Percentiles rank a stretch among this genome's conserved stretches.
These are phyloP conservation scores for Backusella sp. DNA, from an alignment of 192 early-diverging fungal species.

Conservation along the genomic window DNA sequence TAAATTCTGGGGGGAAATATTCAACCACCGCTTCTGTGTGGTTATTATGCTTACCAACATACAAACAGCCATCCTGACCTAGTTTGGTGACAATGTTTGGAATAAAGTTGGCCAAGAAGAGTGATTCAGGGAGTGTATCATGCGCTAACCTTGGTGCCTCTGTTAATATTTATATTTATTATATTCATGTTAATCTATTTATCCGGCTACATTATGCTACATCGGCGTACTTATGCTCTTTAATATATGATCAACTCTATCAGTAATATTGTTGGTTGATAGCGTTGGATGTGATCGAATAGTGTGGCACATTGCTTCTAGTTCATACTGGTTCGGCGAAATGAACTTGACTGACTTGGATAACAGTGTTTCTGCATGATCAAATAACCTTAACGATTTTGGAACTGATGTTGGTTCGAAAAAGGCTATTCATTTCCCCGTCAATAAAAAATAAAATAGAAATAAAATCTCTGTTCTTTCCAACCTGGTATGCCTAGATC, in stretches of 20 bases:
- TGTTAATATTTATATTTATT: not conserved
- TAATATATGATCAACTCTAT: slow-evolving; percentile 8
- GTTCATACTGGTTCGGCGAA: slow-evolving; percentile 77
- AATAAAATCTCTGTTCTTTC: not conserved
- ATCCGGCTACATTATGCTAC: not conserved
- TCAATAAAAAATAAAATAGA: not conserved
- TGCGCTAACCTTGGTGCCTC: slow-evolving; percentile 13
- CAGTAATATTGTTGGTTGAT: not conserved
- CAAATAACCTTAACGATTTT: slow-evolving; percentile 65
- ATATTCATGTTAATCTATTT: not conserved
- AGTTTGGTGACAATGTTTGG: slow-evolving; percentile 65
- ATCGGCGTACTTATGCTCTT: not conserved
- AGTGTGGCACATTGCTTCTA: slow-evolving; percentile 52
- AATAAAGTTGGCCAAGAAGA: slow-evolving; percentile 48
- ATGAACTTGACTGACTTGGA: slow-evolving; percentile 45
- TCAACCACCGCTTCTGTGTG: slow-evolving; percentile 11
- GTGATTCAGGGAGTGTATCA: slow-evolving; percentile 24
- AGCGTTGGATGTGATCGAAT: slow-evolving; percentile 26
- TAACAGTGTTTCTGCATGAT: slow-evolving; percentile 33
- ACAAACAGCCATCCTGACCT: slow-evolving; percentile 62
- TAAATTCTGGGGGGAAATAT: slow-evolving; percentile 35
- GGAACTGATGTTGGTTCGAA: slow-evolving; percentile 93
- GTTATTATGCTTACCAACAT: slow-evolving; percentile 14
- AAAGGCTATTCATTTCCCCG: slow-evolving; percentile 42
- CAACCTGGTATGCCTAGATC: slow-evolving; percentile 44